Evolutionary conservation across 305 asterid genomes (phyloP), one percentile per base, ranked within the genome.

Genomic region (Withania somnifera): DNA sequence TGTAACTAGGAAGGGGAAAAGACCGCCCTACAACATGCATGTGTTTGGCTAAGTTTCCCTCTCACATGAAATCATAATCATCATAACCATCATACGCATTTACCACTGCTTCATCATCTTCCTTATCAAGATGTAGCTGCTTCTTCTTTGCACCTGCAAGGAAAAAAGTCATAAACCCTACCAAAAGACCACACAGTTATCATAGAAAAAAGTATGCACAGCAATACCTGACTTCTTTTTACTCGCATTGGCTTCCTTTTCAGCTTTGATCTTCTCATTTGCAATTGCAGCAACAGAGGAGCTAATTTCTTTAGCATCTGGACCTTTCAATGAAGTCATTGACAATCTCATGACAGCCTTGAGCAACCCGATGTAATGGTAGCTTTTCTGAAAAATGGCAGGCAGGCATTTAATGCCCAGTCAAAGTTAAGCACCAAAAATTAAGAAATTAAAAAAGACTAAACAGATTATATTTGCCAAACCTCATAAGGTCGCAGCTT

Each of bases 261-360:
- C 99, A 7, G 94, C 96, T 86, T 94, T 96, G 52, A 96, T 92
- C 89, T 96, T 96, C 86, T 96, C 99, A 79, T 94, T 94, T 66
- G 98, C 99, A 66, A 96, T 90, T 77, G 99, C 99, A 77, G 99
- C 89, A 73, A 96, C 85, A 5, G 98, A 91, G 78, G 99, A 94
- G n/a, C 97, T 93, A 50, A 96, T 85, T 17, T 96, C 99, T 86
- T 94, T 96, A 78, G 91, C 95, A 89, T 96, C 99, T 28, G 93
- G 87, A 0, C 97, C 99, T 90, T 94, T 96, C 91, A 94, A 84
- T 17, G 92, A 22, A 47, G 95, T 84, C 91, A 91, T 78, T 15
- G 98, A 92, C 86, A 92, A 79, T 89, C 99, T 90, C 96, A 95
- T 92, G 40, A 95, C 92, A 75, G 91, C 85, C 87, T 94, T 95